Base-by-base conservation (phyloP, 2,329 filamentous ascomycete genomes). In the Dothideomycetidae sp. region DNA sequence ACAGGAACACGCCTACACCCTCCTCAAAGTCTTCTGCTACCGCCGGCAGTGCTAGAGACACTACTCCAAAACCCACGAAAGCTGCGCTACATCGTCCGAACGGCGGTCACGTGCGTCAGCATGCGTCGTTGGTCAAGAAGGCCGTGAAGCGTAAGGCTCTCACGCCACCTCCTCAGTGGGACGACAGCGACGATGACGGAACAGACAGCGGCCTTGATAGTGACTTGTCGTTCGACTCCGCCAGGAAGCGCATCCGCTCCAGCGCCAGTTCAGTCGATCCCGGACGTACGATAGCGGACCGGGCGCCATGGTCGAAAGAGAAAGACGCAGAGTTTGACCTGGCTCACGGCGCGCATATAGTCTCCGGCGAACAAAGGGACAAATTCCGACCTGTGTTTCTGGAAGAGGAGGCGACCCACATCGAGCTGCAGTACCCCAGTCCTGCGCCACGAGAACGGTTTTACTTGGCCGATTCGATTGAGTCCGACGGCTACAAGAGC, bases 401-500 rank as follows among this genome's bases (percentile, higher is more conserved):
- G 10, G 42, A 50, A 13, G 46, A 52, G 10, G 61, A 57, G 29
- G 55, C 55, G 31, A 54, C 56, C 10, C 58, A 61, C 33, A 56
- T 64, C 13, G 65, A 77, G 52, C 62, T 96, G 48, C 81, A 90
- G 56, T 96, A 96, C 57, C 88, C 90, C 7, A 86, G 82, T 55
- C 64, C 68, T 44, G 71, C 74, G 39, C 67, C 68, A 34, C 70
- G 71, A 37, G 82, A 90, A 59, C 73, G 77, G 48, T 83, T 80
- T 51, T 71, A 84, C 47, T 70, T 88, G 5, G 75, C 42, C 28
- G 31, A 33, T 15, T 49, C 48, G 34, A 44, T 79, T 45, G 82
- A 92, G 46, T 78, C 70, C 50, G 69, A 75, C 45, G 73, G 78
- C 57, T 76, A 72, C 56, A 69, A 67, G 50, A 68, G 67, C 26